phyloP scores from a whole-genome alignment of 73 alveolate genomes.

The Tetrahymena elliotti region DNA sequence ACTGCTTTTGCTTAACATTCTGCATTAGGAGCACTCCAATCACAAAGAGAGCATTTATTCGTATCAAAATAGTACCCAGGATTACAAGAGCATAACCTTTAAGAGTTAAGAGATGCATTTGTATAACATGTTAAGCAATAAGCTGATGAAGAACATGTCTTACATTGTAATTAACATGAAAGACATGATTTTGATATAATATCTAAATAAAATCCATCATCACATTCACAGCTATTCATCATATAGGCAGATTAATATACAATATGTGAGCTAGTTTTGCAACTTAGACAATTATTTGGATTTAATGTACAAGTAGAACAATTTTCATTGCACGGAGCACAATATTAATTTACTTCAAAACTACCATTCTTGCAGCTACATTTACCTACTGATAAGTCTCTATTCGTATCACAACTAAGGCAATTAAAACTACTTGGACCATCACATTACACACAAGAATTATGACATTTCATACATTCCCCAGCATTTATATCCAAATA shows the following conservation, averaged over 20 bases:
- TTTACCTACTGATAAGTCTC: neutral
- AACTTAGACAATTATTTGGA: neutral
- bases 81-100: neutral
- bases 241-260: neutral
- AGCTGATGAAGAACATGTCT: neutral
- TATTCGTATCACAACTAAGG: neutral
- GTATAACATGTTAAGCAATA: neutral
- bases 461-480: neutral
- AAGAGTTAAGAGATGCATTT: neutral
- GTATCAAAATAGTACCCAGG: neutral
- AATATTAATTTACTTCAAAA: neutral
- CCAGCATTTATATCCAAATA: neutral
- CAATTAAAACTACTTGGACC: neutral
- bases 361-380: neutral
- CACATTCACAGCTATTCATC: neutral
- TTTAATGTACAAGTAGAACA: neutral
- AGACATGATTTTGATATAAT: neutral
- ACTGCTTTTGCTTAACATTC: neutral
- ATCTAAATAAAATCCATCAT: neutral
- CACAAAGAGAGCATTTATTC: neutral
- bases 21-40: neutral
- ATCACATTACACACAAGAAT: neutral
- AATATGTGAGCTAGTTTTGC: neutral
- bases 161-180: neutral
- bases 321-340: neutral